These are phyloP conservation scores for Fusarium duplospermum DNA, from an alignment of 2,329 filamentous ascomycete species.

Conservation along the genomic window DNA sequence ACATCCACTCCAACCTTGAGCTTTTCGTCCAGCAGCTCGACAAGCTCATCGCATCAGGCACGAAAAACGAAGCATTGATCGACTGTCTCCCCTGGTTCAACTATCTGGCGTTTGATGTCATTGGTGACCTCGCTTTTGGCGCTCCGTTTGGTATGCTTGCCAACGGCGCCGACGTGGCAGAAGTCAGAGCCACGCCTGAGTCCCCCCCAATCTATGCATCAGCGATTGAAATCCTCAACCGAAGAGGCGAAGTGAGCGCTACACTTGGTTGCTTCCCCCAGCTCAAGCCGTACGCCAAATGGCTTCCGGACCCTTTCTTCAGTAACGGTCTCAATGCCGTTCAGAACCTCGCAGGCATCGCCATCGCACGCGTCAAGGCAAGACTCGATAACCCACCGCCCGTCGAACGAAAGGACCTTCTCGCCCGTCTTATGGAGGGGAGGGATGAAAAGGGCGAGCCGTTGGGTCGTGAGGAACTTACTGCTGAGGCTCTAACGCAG, in stretches of 20 bases:
- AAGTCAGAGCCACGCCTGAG: constrained; percentile 73
- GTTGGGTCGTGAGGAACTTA: constrained; percentile 82
- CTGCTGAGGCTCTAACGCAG: constrained; percentile 89
- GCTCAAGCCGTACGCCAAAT: constrained; percentile 83
- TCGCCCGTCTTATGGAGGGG: constrained; percentile 86
- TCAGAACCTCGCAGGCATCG: constrained; percentile 86
- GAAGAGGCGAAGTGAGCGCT: constrained; percentile 86
- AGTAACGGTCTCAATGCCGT: constrained; percentile 78
- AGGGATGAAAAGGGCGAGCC: constrained; percentile 82
- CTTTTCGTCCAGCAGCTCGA: constrained; percentile 81
- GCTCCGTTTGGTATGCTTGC: constrained; percentile 75
- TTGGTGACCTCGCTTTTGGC: constrained; percentile 63
- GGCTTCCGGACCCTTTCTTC: constrained; percentile 87
- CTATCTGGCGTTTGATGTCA: constrained; percentile 66
- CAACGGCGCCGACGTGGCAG: constrained; percentile 79
- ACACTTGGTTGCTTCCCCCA: constrained; percentile 79
- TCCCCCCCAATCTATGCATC: constrained; percentile 75
- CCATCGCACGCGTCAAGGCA: constrained; percentile 81
- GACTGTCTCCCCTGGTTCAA: constrained; percentile 82
- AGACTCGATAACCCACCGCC: constrained; percentile 77
- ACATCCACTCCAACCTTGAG: constrained; percentile 84
- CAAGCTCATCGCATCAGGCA: constrained; percentile 61
- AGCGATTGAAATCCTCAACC: constrained; percentile 89
- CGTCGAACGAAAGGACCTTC: constrained; percentile 79
- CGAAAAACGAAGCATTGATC: constrained; percentile 68